These are phyloP conservation scores for Mycena latifolia DNA, from an alignment of 768 basidiomycete genomes.

Conservation along the genomic window DNA sequence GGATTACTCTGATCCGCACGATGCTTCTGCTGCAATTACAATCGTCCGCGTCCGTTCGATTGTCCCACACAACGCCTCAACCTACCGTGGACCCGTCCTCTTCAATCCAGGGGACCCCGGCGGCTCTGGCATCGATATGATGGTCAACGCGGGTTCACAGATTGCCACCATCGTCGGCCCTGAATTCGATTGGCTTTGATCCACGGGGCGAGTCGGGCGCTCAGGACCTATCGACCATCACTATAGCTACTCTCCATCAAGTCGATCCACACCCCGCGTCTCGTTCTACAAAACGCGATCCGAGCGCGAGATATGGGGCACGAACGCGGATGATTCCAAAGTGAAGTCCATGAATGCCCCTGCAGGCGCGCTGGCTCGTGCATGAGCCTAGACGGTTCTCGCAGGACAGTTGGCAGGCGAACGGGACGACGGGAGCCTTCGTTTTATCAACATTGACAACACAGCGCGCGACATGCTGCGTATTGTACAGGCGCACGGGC, in stretches of 20 bases:
- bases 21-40: too few species aligned
- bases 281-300: conserved; percentile 15
- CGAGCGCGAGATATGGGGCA: conserved; percentile 24
- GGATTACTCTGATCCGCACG: too few species aligned
- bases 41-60: too few species aligned
- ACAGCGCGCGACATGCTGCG: conserved; percentile 37
- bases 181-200: conserved; percentile 40
- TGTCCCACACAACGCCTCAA: too few species aligned
- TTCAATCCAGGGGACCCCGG: conserved; percentile 41
- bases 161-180: conserved; percentile 30
- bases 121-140: conserved; percentile 31
- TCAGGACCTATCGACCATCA: too few species aligned
- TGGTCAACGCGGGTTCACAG: neutral
- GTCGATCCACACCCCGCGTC: conserved; percentile 11
- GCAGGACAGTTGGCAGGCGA: conserved; percentile 12
- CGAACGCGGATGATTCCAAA: too few species aligned
- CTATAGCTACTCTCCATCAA: neutral
- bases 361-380: conserved; percentile 11
- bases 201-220: conserved; percentile 40
- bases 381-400: conserved; percentile 21
- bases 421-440: conserved; percentile 27
- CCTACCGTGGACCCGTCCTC: conserved; percentile 36
- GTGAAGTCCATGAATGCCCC: conserved; percentile 23
- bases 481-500: conserved; percentile 29
- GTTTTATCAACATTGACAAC: conserved; percentile 32